phyloP scores from a whole-genome alignment of 768 basidiomycete species.

The Trametes cinnabarina region DNA sequence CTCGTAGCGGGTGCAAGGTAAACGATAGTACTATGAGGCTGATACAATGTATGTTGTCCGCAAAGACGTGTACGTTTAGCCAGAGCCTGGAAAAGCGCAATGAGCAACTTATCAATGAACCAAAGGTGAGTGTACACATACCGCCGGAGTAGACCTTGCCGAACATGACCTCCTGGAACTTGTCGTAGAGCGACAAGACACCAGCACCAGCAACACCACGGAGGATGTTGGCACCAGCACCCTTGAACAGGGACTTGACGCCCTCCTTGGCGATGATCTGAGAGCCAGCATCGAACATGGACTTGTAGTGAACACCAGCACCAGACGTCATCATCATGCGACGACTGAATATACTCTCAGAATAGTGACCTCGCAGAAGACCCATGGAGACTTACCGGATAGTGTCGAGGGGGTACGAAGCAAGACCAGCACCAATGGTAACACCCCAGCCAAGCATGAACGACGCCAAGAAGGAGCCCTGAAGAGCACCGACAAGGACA shows the following conservation, averaged over 20 bases:
- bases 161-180: slow-evolving; percentile 93
- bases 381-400: slow-evolving; percentile 57
- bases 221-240: slow-evolving; percentile 88
- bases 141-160: slow-evolving; percentile 99
- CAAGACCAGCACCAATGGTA: slow-evolving; percentile 98
- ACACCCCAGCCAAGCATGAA: slow-evolving; percentile 99
- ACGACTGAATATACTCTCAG: slow-evolving; percentile 83
- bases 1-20: slow-evolving; percentile 29
- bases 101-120: neutral
- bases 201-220: slow-evolving; percentile 99
- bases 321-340: slow-evolving; percentile 99
- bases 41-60: slow-evolving; percentile 26
- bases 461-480: slow-evolving; percentile 96
- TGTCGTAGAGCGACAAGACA: slow-evolving; percentile 99
- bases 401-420: slow-evolving; percentile 92
- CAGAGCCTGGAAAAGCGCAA: slow-evolving; percentile 34
- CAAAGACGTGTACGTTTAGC: slow-evolving; percentile 33
- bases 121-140: slow-evolving; percentile 31
- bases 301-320: slow-evolving; percentile 94
- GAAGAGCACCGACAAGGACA: slow-evolving; percentile 90
- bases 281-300: slow-evolving; percentile 94
- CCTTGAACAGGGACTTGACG: slow-evolving; percentile 95
- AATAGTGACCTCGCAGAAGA: too few relatives aligned
- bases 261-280: slow-evolving; percentile 98
- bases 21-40: slow-evolving; percentile 31